Evolutionary conservation across 441 rosid genomes (phyloP), one percentile per base, ranked within the genome.

Genomic region (Populus hybrid): DNA sequence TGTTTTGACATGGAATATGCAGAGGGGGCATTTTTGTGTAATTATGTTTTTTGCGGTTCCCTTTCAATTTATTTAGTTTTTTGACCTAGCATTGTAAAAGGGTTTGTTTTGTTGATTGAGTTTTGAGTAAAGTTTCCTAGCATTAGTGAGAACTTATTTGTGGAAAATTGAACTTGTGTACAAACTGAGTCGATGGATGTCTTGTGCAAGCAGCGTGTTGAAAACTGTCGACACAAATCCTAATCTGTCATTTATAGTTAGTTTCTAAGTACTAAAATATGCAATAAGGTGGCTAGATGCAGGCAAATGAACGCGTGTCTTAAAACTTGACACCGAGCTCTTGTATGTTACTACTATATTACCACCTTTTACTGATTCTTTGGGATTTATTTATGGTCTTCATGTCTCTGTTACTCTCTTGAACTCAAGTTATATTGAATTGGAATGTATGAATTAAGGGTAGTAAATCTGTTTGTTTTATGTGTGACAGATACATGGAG

Each of bases 401-500:
- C 18, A 34, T 26, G 14, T 26, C 65, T 18, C 36, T 36, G 12
- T 24, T 53, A 38, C 26, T 46, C 35, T 28, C 50, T 5, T 38
- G n/a, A 46, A 35, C n/a, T 71, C 46, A 66, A 26, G 40, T 38
- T 34, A n/a, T 75, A 30, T 36, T 80, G 79, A 32, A 21, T 57
- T 7, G 40, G 35, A 36, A 38, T 72, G 26, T 35, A 16, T 75
- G 61, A 61, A 9, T 71, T 21, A 66, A 72, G 34, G 32, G 21
- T 70, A 68, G 79, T 71, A 75, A 76, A 40, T 38, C 72, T 70
- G 61, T 77, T 69, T 82, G 46, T 61, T 23, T 5, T 59, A 28
- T 78, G 35, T 28, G 53, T 42, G 70, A 72, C 88, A 97, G 98
- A 87, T 97, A 32, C 89, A 89, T 88, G 98, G 98, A 75, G 89